A percentile compares a stretch with the other conserved stretches of the same genome.
Evolutionary conservation across 2,329 filamentous ascomycete species (phyloP).

Genomic region (Pseudopyrenochaeta lycopersici): DNA sequence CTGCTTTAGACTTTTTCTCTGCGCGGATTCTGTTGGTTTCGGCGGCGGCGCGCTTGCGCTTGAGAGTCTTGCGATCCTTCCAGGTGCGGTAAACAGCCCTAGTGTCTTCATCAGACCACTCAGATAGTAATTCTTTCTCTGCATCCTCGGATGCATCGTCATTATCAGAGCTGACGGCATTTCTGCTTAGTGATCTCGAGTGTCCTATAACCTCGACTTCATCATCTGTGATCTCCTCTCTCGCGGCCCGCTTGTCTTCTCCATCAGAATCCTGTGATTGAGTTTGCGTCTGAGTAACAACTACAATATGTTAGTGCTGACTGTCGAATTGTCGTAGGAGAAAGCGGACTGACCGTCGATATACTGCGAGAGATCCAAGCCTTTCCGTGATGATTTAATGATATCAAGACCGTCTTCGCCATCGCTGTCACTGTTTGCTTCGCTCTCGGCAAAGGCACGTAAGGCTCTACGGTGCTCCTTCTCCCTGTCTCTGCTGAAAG

Average conservation of each 20-base stretch:
- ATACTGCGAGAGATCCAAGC: slow-evolving; percentile 43
- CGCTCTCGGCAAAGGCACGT: slow-evolving; percentile 37
- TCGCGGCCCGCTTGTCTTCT: background rate
- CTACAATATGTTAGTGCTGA: slow-evolving; percentile 21
- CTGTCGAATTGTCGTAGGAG: background rate
- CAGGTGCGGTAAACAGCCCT: slow-evolving; percentile 70
- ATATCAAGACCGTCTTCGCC: slow-evolving; percentile 56
- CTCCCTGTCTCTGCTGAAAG: slow-evolving; percentile 17
- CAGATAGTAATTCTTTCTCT: slow-evolving; percentile 22
- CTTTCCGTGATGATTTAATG: slow-evolving; percentile 44
- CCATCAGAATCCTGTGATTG: slow-evolving; percentile 28
- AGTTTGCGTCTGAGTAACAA: slow-evolving; percentile 35
- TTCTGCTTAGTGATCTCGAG: background rate
- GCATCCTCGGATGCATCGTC: slow-evolving; percentile 15
- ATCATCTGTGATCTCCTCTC: slow-evolving; percentile 16
- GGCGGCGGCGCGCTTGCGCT: slow-evolving; percentile 62
- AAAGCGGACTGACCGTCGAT: slow-evolving; percentile 37
- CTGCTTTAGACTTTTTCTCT: slow-evolving; percentile 57
- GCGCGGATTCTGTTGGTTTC: slow-evolving; percentile 60
- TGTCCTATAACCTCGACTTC: slow-evolving; percentile 2
- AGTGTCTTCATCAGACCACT: slow-evolving; percentile 62
- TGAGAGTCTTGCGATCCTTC: slow-evolving; percentile 66
- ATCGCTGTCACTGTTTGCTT: slow-evolving; percentile 39
- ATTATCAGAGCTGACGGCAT: slow-evolving; percentile 8
- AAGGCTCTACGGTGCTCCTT: slow-evolving; percentile 28